Conservation (phyloP, 495 filamentous ascomycete species). For the Aspergillus leporis region DNA sequence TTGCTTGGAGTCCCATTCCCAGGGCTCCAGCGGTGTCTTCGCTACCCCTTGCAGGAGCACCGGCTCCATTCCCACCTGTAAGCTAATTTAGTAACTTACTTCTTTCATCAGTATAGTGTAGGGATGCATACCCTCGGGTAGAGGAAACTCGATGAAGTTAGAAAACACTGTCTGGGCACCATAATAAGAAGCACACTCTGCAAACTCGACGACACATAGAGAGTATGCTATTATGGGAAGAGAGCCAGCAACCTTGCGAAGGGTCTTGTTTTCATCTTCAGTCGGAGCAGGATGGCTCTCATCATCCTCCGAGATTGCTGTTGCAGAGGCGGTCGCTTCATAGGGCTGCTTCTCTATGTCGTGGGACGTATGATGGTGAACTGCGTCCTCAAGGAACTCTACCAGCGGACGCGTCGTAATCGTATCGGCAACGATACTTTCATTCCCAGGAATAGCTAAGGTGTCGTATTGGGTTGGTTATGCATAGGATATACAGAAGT, state of each 20-base stretch:
- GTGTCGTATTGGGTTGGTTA: too few species aligned
- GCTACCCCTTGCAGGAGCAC: slow-evolving; percentile 55
- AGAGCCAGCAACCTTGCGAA: slow-evolving; percentile 57
- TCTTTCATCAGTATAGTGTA: neutral
- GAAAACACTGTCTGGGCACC: slow-evolving; percentile 57
- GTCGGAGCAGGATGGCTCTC: slow-evolving; percentile 45
- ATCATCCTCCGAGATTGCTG: too few species aligned
- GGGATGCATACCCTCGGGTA: slow-evolving; percentile 39
- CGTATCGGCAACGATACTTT: too few species aligned
- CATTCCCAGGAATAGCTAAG: too few species aligned
- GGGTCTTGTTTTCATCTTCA: slow-evolving; percentile 53
- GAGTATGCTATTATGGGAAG: slow-evolving; percentile 49
- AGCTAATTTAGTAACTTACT: neutral
- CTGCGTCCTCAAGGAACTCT: too few species aligned
- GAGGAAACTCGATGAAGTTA: slow-evolving; percentile 57
- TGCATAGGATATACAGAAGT: too few species aligned
- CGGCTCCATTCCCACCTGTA: slow-evolving; percentile 59
- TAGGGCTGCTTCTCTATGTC: too few species aligned
- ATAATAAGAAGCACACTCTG: slow-evolving; percentile 60
- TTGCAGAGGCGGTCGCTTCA: too few species aligned
- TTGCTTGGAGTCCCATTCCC: slow-evolving; percentile 57
- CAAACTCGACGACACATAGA: slow-evolving; percentile 60
- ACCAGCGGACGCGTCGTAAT: too few species aligned
- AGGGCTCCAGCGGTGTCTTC: slow-evolving; percentile 59
- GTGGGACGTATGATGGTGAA: too few species aligned